Percentiles rank a stretch among this genome's conserved stretches.
Evolutionary conservation across 192 early-diverging fungal genomes (phyloP).

Genomic region (Coemansia guatemalensis): DNA sequence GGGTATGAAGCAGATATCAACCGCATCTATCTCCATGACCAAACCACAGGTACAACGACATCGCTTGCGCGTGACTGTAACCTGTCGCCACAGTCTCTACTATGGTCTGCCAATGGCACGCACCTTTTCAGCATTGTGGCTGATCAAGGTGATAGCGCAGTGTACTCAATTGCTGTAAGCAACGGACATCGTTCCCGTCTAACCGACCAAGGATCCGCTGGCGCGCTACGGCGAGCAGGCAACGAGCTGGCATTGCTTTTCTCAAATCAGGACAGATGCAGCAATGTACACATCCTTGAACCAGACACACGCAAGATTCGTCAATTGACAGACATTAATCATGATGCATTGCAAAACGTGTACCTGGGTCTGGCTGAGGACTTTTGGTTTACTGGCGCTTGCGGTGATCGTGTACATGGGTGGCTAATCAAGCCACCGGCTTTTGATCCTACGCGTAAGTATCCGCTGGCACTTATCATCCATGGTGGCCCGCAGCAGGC

Average conservation of each 20-base stretch:
- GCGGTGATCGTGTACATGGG: slow-evolving; percentile 48
- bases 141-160: slow-evolving; percentile 56
- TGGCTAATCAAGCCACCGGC: slow-evolving; percentile 64
- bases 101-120: slow-evolving; percentile 59
- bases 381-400: slow-evolving; percentile 68
- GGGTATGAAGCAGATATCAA: slow-evolving; percentile 65
- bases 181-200: slow-evolving; percentile 38
- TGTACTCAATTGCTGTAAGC: slow-evolving; percentile 41
- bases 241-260: slow-evolving; percentile 44
- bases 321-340: slow-evolving; percentile 54
- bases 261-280: slow-evolving; percentile 44
- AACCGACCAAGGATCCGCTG: slow-evolving; percentile 16
- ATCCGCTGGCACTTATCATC: slow-evolving; percentile 76
- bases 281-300: slow-evolving; percentile 35
- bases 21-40: slow-evolving; percentile 58
- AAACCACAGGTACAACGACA: slow-evolving; percentile 13
- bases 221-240: slow-evolving; percentile 16
- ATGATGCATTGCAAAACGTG: slow-evolving; percentile 36
- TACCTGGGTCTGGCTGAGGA: slow-evolving; percentile 60
- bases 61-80: slow-evolving; percentile 53
- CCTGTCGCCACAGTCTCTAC: slow-evolving; percentile 57
- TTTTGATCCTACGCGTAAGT: slow-evolving; percentile 58
- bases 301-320: slow-evolving; percentile 13
- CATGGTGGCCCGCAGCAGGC: slow-evolving; percentile 83
- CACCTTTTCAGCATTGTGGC: slow-evolving; percentile 58